A percentile compares a stretch with the other conserved stretches of the same genome.
Evolutionary conservation across 2,329 filamentous ascomycete genomes (phyloP).

Genomic region (Xylariaceae sp.): DNA sequence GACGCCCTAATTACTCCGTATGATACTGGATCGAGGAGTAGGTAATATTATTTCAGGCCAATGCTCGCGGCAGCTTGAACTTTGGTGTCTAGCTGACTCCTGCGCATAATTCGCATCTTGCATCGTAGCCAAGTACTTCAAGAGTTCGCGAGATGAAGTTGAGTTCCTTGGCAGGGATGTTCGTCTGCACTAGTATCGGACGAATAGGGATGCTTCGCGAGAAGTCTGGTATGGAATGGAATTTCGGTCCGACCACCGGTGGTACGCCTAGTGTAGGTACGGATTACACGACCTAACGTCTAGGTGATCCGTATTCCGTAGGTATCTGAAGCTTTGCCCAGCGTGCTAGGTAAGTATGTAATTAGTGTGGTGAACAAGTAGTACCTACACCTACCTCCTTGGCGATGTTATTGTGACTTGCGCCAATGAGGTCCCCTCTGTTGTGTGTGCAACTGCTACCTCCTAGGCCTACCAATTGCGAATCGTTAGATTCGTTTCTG

Average conservation of each 20-base stretch:
- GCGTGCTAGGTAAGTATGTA: not conserved
- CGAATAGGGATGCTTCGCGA: slow-evolving; percentile 20
- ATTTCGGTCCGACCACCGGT: slow-evolving; percentile 19
- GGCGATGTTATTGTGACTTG: not conserved
- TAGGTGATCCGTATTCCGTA: not conserved
- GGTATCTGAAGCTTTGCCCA: not conserved
- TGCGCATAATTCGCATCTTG: too few species aligned
- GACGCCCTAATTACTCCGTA: not conserved
- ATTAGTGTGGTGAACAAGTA: not conserved
- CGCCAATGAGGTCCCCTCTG: not conserved
- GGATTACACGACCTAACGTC: too few species aligned
- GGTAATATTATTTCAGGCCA: not conserved
- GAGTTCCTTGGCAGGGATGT: not conserved
- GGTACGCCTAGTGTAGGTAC: not conserved
- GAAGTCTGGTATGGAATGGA: slow-evolving; percentile 9
- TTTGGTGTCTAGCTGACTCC: not conserved
- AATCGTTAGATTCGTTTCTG: not conserved
- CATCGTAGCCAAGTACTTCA: not conserved
- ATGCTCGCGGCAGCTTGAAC: slow-evolving; percentile 1
- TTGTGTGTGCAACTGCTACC: not conserved
- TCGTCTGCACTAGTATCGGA: not conserved
- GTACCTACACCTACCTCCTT: not conserved
- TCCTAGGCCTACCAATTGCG: not conserved
- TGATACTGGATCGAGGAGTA: not conserved
- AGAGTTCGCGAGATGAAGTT: not conserved